These are phyloP conservation scores for Sporothrix protearum DNA, from an alignment of 2,329 filamentous ascomycete genomes.

Conservation along the genomic window DNA sequence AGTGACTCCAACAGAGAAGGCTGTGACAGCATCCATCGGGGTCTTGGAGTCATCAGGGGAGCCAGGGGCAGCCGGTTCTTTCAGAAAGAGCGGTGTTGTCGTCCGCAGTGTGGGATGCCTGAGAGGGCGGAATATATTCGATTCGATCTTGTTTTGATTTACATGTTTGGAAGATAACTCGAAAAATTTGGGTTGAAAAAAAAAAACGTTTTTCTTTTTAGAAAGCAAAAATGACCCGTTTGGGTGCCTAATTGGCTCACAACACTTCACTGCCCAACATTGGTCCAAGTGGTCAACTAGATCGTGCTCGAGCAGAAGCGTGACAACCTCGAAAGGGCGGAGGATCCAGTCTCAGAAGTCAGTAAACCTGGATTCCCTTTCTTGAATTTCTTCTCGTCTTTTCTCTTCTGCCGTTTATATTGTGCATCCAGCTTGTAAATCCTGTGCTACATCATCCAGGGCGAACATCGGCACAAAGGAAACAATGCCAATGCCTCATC, in stretches of 20 bases:
- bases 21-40: neutral
- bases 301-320: neutral
- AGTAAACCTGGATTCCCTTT: neutral
- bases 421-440: neutral
- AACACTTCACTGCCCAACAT: neutral
- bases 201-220: neutral
- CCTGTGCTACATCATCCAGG: neutral
- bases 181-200: no score
- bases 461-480: neutral
- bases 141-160: neutral
- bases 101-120: neutral
- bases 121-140: neutral
- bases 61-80: neutral
- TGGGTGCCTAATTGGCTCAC: slow-evolving; percentile 10
- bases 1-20: neutral
- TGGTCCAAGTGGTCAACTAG: neutral
- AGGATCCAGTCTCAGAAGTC: neutral
- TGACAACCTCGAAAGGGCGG: neutral
- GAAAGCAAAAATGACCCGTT: neutral
- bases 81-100: neutral
- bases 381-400: neutral
- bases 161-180: no score
- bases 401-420: neutral
- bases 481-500: neutral
- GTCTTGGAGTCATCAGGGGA: slow-evolving; percentile 4